Evolutionary conservation across 2,329 filamentous ascomycete genomes (phyloP).

Genomic region (Penicillium rolfsii): DNA sequence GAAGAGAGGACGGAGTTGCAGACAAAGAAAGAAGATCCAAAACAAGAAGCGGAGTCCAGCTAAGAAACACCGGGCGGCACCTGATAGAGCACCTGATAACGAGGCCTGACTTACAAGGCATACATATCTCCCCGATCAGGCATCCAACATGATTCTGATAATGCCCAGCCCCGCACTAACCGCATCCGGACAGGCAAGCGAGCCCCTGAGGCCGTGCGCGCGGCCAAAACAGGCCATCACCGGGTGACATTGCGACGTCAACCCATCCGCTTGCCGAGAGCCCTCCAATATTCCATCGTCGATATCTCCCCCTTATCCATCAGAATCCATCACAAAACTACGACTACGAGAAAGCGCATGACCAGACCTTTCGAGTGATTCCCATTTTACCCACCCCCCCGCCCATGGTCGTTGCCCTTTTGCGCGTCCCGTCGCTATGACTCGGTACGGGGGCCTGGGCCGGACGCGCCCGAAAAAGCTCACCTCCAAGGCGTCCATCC

Average conservation of each 20-base stretch:
- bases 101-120: neutral
- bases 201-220: conserved; percentile 49
- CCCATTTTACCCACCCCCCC: conserved; percentile 63
- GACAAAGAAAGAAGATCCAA: neutral
- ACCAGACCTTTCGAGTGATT: conserved; percentile 64
- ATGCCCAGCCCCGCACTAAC: conserved; percentile 49
- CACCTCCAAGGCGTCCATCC: conserved; percentile 84
- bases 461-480: conserved; percentile 69
- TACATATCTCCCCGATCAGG: conserved; percentile 4
- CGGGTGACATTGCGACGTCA: conserved; percentile 50
- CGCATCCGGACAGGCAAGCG: conserved; percentile 44
- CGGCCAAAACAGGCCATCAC: conserved; percentile 46
- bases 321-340: conserved; percentile 61
- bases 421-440: conserved; percentile 49
- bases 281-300: conserved; percentile 25
- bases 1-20: neutral
- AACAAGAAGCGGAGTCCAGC: neutral
- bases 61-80: neutral
- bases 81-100: neutral
- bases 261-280: conserved; percentile 43
- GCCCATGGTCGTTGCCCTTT: conserved; percentile 44
- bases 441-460: conserved; percentile 51
- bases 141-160: conserved; percentile 43
- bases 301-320: conserved; percentile 49
- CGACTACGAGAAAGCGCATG: conserved; percentile 57